phyloP scores from a whole-genome alignment of 2,329 filamentous ascomycete genomes.

The Hypoxylon sp. region DNA sequence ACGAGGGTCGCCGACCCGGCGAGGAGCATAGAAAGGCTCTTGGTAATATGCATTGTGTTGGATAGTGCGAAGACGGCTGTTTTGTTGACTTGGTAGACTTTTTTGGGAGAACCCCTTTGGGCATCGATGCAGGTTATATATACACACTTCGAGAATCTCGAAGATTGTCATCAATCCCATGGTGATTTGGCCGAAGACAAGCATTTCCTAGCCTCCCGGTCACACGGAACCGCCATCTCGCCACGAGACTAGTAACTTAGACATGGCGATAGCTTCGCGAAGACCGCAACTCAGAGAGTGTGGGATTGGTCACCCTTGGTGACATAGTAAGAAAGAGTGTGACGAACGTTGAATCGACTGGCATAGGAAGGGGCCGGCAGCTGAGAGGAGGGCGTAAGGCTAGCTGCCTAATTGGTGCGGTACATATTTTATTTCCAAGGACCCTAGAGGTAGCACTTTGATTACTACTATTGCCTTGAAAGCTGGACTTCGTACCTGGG shows the following conservation, averaged over 20 bases:
- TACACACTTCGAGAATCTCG: conserved; percentile 23
- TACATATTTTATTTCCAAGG: conserved; percentile 35
- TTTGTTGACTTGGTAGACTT: conserved; percentile 15
- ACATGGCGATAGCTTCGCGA: conserved; percentile 6
- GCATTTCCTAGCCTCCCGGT: conserved; percentile 1
- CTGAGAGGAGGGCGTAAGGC: conserved; percentile 35
- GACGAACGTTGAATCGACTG: conserved; percentile 3
- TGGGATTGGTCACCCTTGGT: conserved; percentile 25
- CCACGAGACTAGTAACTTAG: conserved; percentile 9
- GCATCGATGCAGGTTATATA: conserved; percentile 22
- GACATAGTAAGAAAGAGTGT: conserved; percentile 34
- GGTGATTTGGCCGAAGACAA: conserved; percentile 8
- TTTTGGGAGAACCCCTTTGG: conserved; percentile 5
- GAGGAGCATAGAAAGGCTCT: conserved; percentile 27
- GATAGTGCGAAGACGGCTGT: conserved; percentile 11
- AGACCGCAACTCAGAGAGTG: not conserved
- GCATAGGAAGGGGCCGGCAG: conserved; percentile 31
- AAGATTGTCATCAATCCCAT: conserved; percentile 4
- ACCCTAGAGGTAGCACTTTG: conserved; percentile 26
- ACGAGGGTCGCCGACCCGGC: conserved; percentile 24
- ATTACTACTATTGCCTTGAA: conserved; percentile 33
- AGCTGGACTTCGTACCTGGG: conserved; percentile 25
- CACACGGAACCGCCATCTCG: conserved; percentile 11
- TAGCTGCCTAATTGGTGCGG: conserved; percentile 30
- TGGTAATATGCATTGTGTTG: conserved; percentile 31